Conservation (phyloP, 2,329 filamentous ascomycete species). For the Westerdykella aurantiaca region DNA sequence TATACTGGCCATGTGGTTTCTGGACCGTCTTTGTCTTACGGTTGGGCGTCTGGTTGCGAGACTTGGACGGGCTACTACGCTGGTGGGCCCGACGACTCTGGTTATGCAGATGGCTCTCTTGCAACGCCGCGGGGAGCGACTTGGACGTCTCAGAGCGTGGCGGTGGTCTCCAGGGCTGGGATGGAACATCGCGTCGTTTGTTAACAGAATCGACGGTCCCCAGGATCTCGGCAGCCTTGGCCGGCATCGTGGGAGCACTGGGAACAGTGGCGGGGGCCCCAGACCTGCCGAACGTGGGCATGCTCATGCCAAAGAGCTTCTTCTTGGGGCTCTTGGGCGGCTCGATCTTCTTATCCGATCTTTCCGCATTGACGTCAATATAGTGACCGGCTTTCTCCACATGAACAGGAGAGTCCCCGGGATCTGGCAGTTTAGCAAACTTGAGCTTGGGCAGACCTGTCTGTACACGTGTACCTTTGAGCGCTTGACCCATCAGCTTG, state of each 20-base stretch:
- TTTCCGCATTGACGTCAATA: constrained; percentile 14
- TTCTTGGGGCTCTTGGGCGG: constrained; percentile 37
- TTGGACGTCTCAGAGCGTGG: constrained; percentile 21
- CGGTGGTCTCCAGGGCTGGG: constrained; percentile 6
- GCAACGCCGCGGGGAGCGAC: constrained; percentile 19
- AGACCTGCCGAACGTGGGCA: constrained; percentile 19
- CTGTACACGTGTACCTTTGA: no score
- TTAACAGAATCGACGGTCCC: constrained; percentile 18
- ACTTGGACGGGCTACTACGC: background rate
- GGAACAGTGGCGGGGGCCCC: constrained; percentile 2
- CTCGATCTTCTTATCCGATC: constrained; percentile 8
- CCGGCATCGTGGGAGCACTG: constrained; percentile 13
- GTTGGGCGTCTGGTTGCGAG: background rate
- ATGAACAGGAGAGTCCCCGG: background rate
- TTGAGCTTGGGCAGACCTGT: no score
- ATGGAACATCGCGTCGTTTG: constrained; percentile 8
- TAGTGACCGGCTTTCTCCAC: background rate
- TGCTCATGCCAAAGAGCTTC: constrained; percentile 34
- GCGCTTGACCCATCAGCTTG: constrained; percentile 29
- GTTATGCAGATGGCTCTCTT: constrained; percentile 7
- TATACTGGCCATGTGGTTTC: no score
- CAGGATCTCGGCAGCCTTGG: constrained; percentile 36
- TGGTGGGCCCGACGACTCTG: constrained; percentile 6
- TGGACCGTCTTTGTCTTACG: background rate
- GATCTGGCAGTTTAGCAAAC: background rate